Base-by-base conservation (phyloP, 768 basidiomycete genomes). In the Leccinellum albellum region DNA sequence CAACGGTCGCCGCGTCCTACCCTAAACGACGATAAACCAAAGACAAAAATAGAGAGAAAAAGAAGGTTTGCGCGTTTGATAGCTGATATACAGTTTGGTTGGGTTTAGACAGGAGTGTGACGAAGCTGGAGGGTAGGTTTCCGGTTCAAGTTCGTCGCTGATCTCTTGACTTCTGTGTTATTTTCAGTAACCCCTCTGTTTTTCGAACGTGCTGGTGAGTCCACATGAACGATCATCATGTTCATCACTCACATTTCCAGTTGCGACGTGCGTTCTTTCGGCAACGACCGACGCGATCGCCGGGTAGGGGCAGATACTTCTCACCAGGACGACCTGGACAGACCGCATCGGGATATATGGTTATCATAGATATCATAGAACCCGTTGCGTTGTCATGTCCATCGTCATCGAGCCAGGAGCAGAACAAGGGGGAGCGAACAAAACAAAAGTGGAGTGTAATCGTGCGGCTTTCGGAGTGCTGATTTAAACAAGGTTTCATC, bases 221-320 rank as follows among this genome's bases (percentile, higher is more conserved):
- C n/a, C 21, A 31, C 12, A 51, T 12, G 54, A 51, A 7, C 45
- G 24, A 24, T 57, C 9, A 4, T 13, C 9, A 47, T 61, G 26
- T 42, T 23, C 31, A 50, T 54, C 55, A 26, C 8, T 31, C 33
- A 51, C 50, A 24, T 26, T 42, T 46, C 6, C n/a, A 31, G 49
- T n/a, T n/a, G 32, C 12, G 6, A 42, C 5, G 40, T n/a, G 10
- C n/a, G 20, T 42, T 42, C 40, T 51, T 32, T 58, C 57, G 52
- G 65, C 51, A 57, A 59, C 53, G 28, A 64, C 52, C 53, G 40
- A 42, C 40, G 61, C 54, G 65, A 67, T 65, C 65, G 48, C 7
- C 31, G 45, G 29, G 49, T 35, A 51, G 53, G 24, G 20, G 20
- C 12, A 32, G 6, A 7, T 21, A 20, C 57, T 59, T 57, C 45